Evolutionary conservation across 2,329 filamentous ascomycete species (phyloP), one percentile per base, ranked within the genome.

Genomic region (Talaromyces piceae): DNA sequence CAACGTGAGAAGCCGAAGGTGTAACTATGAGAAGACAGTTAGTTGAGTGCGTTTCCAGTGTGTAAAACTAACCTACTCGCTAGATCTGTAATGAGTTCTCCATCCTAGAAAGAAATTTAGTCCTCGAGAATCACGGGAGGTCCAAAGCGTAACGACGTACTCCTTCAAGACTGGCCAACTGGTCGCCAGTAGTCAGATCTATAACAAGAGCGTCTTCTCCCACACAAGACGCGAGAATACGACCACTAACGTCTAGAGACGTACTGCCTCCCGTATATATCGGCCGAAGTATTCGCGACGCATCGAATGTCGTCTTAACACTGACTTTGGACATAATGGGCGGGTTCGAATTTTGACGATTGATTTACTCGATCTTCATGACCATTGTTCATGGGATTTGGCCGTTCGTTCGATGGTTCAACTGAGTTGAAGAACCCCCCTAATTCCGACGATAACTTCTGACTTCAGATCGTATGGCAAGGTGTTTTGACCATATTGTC

Each of bases 221-320:
- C n/a, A 97, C 74, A 30, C 87, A 90, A 22, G 90, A 90, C 41
- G 90, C 91, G 50, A 98, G 78, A 56, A 97, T 81, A 61, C 82
- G 81, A 47, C 90, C 90, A 71, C 82, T 82, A 67, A 84, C 81
- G 74, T 91, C 89, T 55, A 97, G 79, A 26, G 88, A 83, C 53
- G 95, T 83, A 58, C 87, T 86, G 41, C 93, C 93, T 50, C 93
- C 93, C 2, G 91, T 95, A 66, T 93, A 96, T 46, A 97, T 91
- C 18, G 93, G 93, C 61, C 90, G 87, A 51, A 98, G 87, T 45
- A 89, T 87, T 63, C 86, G 83, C 58, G 80, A 80, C 53, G 86
- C 81, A 64, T 94, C 88, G 68, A 96, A 98, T 3, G 91, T 95
- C 52, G 90, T 96, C 76, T 90, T 94, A 60, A 78, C 69, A 37